These are phyloP conservation scores for Wickerhamiella cacticola DNA, from an alignment of 805 yeast genomes.

Conservation along the genomic window DNA sequence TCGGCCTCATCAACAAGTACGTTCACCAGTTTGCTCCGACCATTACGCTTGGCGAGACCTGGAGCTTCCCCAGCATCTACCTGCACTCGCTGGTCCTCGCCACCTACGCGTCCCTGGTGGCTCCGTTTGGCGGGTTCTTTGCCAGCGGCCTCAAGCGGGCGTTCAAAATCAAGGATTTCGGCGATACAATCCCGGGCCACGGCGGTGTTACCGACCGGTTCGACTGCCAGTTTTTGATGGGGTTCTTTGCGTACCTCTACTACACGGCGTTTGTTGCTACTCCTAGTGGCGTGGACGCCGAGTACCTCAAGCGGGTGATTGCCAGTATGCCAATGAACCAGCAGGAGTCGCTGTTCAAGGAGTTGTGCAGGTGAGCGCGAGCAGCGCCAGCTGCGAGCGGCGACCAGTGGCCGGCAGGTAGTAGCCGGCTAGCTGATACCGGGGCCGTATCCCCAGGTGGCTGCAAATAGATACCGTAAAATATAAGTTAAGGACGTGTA, in stretches of 20 bases:
- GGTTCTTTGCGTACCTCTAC: conserved; percentile 83
- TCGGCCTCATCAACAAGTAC: conserved; percentile 23
- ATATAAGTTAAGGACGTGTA: too few species aligned
- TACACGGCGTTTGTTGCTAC: conserved; percentile 68
- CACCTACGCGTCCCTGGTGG: conserved; percentile 90
- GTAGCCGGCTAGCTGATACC: too few species aligned
- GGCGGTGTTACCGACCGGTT: conserved; percentile 97
- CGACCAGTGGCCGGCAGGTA: too few species aligned
- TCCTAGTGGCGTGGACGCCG: neutral
- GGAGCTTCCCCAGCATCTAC: conserved; percentile 69
- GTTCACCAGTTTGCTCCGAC: neutral
- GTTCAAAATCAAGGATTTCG: conserved; percentile 91
- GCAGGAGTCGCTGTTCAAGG: neutral
- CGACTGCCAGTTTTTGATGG: conserved; percentile 97
- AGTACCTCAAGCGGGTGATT: neutral
- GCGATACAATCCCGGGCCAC: conserved; percentile 97
- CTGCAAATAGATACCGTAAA: too few species aligned
- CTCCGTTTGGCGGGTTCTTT: conserved; percentile 97
- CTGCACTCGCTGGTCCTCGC: conserved; percentile 79
- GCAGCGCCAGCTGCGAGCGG: too few species aligned
- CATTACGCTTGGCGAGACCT: conserved; percentile 27
- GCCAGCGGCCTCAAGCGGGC: conserved; percentile 97
- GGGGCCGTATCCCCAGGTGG: too few species aligned
- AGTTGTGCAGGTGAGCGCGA: too few species aligned
- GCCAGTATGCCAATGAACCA: neutral